These are phyloP conservation scores for Leccinum subatratum DNA, from an alignment of 1,284 basidiomycete genomes.

Conservation along the genomic window DNA sequence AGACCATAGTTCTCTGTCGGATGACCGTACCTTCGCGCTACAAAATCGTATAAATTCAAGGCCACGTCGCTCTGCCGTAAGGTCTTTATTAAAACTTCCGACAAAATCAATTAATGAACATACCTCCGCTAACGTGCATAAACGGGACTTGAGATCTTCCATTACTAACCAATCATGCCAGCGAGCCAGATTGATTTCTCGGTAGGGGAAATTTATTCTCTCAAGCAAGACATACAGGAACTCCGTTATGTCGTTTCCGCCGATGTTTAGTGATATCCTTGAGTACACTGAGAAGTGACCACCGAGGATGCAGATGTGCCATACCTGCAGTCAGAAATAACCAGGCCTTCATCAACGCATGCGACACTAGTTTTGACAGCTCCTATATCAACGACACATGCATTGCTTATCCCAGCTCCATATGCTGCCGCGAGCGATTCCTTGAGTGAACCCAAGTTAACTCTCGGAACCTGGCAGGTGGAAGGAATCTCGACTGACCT, in stretches of 20 bases:
- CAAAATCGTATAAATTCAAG: conserved; percentile 84
- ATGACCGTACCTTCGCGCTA: conserved; percentile 72
- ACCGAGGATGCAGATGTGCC: neutral
- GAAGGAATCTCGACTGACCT: conserved; percentile 45
- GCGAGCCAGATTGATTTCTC: conserved; percentile 69
- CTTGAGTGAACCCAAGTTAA: conserved; percentile 38
- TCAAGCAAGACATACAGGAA: conserved; percentile 81
- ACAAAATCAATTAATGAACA: conserved; percentile 18
- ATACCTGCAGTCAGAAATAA: conserved; percentile 85
- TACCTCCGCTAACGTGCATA: conserved; percentile 85
- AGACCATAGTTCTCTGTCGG: conserved; percentile 85
- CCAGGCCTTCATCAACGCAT: conserved; percentile 93
- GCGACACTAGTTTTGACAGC: conserved; percentile 81
- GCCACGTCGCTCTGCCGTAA: conserved; percentile 76
- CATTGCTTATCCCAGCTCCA: conserved; percentile 89
- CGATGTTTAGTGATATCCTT: conserved; percentile 82
- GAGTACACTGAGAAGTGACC: conserved; percentile 9
- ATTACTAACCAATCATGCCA: conserved; percentile 85
- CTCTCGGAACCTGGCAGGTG: neutral
- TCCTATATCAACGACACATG: conserved; percentile 95
- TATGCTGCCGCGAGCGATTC: conserved; percentile 93
- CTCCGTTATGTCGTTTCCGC: conserved; percentile 90
- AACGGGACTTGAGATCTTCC: conserved; percentile 79
- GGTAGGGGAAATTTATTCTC: conserved; percentile 85
- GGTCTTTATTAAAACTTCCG: conserved; percentile 4